Evolutionary conservation across 208 protist species (phyloP).

Genomic region (Leishmania guyanensis): DNA sequence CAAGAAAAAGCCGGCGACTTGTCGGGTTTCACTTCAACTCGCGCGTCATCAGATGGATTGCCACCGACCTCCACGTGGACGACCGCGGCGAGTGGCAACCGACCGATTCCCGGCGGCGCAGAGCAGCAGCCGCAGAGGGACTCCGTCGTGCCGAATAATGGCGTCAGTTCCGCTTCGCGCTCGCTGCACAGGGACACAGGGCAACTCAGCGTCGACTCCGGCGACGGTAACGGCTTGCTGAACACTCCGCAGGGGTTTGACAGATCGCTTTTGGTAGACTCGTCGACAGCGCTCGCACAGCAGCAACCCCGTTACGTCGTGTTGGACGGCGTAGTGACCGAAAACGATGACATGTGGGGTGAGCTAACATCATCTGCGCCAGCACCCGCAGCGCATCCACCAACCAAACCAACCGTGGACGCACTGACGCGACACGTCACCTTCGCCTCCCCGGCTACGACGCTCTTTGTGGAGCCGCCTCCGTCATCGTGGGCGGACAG

Average conservation of each 20-base stretch:
- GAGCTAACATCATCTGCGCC: slow-evolving; percentile 14
- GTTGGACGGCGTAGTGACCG: not conserved
- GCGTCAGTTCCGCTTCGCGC: slow-evolving; percentile 3
- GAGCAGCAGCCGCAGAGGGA: not conserved
- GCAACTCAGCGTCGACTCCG: not conserved
- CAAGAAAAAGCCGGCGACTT: not conserved
- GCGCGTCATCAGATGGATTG: not conserved
- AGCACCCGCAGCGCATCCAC: not conserved
- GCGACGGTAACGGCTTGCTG: not conserved
- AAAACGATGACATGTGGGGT: slow-evolving; percentile 12
- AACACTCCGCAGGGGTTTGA: not conserved
- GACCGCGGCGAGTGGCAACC: not conserved
- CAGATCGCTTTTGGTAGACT: not conserved
- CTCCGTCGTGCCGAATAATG: not conserved
- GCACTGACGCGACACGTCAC: slow-evolving; percentile 3
- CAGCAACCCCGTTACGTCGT: not conserved
- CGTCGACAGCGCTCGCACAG: slow-evolving; percentile 6
- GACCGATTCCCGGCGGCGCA: not conserved
- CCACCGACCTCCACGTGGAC: not conserved
- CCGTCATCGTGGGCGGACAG: slow-evolving; percentile 20
- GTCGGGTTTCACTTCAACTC: not conserved
- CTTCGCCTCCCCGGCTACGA: slow-evolving; percentile 6
- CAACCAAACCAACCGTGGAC: not conserved
- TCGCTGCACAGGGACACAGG: slow-evolving; percentile 3
- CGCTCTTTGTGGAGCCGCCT: slow-evolving; percentile 21